A percentile compares a stretch with the other conserved stretches of the same genome.
Conservation (phyloP, 371 early-diverging fungal genomes). For the Mortierella sp. region DNA sequence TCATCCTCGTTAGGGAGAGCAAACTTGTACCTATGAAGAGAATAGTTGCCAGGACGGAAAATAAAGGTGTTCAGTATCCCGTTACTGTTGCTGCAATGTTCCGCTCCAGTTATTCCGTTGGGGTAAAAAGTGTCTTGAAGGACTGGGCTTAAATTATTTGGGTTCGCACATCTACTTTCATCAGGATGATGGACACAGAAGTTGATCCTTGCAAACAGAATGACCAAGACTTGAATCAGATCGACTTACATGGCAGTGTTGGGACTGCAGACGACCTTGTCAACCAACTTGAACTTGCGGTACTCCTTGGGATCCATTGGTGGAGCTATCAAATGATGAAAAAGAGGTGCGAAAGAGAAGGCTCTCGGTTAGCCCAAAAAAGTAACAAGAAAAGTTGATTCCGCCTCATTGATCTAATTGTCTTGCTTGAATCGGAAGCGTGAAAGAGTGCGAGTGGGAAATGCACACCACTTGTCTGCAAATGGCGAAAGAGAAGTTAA, state of each 20-base stretch:
- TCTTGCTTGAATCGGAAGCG: neutral
- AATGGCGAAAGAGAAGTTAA: neutral
- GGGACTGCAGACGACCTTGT: constrained; percentile 82
- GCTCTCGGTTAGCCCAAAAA: neutral
- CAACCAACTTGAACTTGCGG: constrained; percentile 84
- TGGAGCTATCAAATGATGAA: constrained; percentile 26
- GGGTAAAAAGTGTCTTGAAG: neutral
- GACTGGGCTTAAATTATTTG: constrained; percentile 2
- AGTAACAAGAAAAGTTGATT: neutral
- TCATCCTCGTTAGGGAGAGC: constrained; percentile 78
- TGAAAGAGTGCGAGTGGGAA: neutral
- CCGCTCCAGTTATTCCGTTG: constrained; percentile 11
- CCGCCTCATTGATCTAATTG: neutral
- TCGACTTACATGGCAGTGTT: constrained; percentile 88
- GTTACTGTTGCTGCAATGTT: neutral
- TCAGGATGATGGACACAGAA: neutral
- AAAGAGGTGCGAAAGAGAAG: too few relatives aligned
- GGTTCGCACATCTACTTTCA: constrained; percentile 3
- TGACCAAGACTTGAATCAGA: neutral
- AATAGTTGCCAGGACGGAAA: neutral
- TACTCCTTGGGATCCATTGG: constrained; percentile 80
- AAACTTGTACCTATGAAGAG: constrained; percentile 84
- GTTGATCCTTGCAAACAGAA: constrained; percentile 12
- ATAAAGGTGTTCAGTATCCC: neutral
- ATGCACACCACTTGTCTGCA: neutral